These are phyloP conservation scores for Dendrobium catenatum DNA, from an alignment of 106 monocot species.

Conservation along the genomic window DNA sequence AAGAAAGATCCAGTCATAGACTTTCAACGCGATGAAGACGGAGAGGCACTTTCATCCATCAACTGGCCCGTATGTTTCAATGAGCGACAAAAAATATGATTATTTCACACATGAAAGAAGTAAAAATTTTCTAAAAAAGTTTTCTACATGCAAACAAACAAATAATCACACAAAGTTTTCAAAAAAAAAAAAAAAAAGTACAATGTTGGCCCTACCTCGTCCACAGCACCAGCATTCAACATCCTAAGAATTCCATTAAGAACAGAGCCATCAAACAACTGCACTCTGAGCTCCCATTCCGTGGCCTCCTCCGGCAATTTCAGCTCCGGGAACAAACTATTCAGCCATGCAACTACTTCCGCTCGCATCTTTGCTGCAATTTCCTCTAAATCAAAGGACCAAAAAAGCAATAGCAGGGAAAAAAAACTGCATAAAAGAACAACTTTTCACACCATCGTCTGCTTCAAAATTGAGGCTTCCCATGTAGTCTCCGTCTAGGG, in stretches of 20 bases:
- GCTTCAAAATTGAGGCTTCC: constrained; percentile 13
- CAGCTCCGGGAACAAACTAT: constrained; percentile 32
- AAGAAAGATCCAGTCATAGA: too few relatives aligned
- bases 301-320: constrained; percentile 23
- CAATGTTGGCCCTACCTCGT: constrained; percentile 12
- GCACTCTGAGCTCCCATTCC: constrained; percentile 32
- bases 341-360: constrained; percentile 39
- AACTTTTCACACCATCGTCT: constrained; percentile 9
- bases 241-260: constrained; percentile 27
- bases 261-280: constrained; percentile 33
- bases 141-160: too few relatives aligned
- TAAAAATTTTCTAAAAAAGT: too few relatives aligned
- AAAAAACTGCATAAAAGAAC: background rate
- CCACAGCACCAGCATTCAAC: constrained; percentile 10
- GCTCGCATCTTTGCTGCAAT: constrained; percentile 28
- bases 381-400: background rate
- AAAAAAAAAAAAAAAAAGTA: too few relatives aligned
- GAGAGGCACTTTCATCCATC: too few relatives aligned
- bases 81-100: too few relatives aligned
- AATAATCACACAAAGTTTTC: too few relatives aligned
- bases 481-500: constrained; percentile 1
- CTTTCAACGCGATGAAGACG: too few relatives aligned
- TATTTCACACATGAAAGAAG: too few relatives aligned
- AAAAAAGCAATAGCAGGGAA: background rate
- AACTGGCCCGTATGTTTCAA: too few relatives aligned